These are phyloP conservation scores for Hanseniaspora meyeri DNA, from an alignment of 805 yeast species.

Conservation along the genomic window DNA sequence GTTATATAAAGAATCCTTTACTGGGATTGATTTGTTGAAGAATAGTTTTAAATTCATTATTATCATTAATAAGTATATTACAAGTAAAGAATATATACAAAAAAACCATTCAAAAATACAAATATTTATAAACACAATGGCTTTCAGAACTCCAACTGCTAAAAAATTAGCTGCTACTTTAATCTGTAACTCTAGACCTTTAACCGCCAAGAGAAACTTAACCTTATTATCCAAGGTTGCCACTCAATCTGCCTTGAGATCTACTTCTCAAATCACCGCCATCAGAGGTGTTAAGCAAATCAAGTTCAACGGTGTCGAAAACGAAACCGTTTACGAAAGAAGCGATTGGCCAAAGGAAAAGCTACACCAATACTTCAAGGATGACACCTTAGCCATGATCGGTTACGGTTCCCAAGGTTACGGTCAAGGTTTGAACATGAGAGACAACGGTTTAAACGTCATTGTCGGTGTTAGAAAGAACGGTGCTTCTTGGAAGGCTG, in stretches of 20 bases:
- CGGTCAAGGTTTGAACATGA: slow-evolving; percentile 98
- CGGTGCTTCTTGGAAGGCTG: slow-evolving; percentile 99
- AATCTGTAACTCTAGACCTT: slow-evolving; percentile 31
- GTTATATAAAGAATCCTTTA: background rate
- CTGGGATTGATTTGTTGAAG: background rate
- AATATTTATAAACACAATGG: background rate
- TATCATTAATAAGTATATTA: no score
- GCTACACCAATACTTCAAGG: slow-evolving; percentile 89
- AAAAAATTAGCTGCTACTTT: slow-evolving; percentile 28
- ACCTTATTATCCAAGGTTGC: slow-evolving; percentile 38
- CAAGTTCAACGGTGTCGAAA: slow-evolving; percentile 81
- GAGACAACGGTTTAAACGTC: slow-evolving; percentile 97
- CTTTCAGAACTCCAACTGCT: slow-evolving; percentile 14
- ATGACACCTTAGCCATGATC: slow-evolving; percentile 92
- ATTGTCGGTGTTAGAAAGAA: slow-evolving; percentile 95
- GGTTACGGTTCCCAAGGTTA: slow-evolving; percentile 99
- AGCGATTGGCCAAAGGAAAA: slow-evolving; percentile 99
- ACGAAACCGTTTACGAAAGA: slow-evolving; percentile 95
- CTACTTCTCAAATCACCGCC: slow-evolving; percentile 38
- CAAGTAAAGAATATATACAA: background rate
- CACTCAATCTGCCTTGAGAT: slow-evolving; percentile 23
- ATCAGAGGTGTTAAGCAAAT: slow-evolving; percentile 90
- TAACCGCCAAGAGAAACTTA: slow-evolving; percentile 55
- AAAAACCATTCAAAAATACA: background rate
- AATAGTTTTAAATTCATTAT: no score